These are phyloP conservation scores for Scytalidium sp. DNA, from an alignment of 2,329 filamentous ascomycete species.

Conservation along the genomic window DNA sequence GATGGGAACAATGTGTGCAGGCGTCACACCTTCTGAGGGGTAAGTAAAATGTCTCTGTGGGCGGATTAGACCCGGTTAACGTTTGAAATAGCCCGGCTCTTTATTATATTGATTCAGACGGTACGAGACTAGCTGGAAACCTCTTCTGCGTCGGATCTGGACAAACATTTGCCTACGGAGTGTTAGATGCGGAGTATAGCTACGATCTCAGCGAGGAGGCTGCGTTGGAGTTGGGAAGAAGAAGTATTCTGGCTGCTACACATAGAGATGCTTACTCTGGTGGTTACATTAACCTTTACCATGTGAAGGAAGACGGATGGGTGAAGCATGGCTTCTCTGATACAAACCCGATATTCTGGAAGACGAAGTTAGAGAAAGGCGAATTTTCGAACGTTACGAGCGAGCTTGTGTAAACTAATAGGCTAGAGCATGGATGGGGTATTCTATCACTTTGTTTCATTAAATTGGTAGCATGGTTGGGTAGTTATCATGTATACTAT, in stretches of 20 bases:
- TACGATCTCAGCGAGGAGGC: conserved; percentile 87
- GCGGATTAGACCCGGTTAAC: too few relatives aligned
- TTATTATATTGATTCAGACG: conserved; percentile 98
- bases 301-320: conserved; percentile 98
- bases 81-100: conserved; percentile 93
- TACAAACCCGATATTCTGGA: conserved; percentile 99
- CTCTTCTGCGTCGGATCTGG: conserved; percentile 97
- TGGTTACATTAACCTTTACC: conserved; percentile 98
- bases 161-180: conserved; percentile 98
- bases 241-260: conserved; percentile 93
- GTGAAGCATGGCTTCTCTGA: conserved; percentile 98
- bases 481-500: too few relatives aligned
- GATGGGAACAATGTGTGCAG: conserved; percentile 99
- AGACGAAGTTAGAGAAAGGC: conserved; percentile 93
- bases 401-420: neutral
- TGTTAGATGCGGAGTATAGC: conserved; percentile 90
- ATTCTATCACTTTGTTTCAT: neutral
- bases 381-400: neutral
- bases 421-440: neutral
- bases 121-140: conserved; percentile 88
- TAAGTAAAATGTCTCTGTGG: too few relatives aligned
- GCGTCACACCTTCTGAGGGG: conserved; percentile 93
- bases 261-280: conserved; percentile 98
- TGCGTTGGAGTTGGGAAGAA: conserved; percentile 83
- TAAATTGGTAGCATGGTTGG: too few relatives aligned